Base-by-base conservation (phyloP, 1,284 basidiomycete species). In the Boletus calvinii region DNA sequence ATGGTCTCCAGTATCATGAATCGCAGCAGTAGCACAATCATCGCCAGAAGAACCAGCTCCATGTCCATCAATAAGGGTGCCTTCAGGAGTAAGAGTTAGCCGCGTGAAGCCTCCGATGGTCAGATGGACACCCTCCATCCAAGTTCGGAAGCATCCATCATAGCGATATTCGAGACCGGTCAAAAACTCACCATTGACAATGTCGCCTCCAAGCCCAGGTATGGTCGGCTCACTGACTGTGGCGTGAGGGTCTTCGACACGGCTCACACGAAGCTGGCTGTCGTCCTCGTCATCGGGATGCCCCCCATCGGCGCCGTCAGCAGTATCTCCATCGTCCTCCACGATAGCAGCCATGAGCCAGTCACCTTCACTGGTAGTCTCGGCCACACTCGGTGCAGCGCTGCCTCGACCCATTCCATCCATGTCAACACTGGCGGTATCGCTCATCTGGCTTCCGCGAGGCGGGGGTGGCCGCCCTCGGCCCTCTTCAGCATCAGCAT, bases 341-440 rank as follows among this genome's bases (percentile, higher is more conserved):
- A 77, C 80, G 60, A 90, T 90, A 50, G 88, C 87, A 63, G 87
- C 87, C 88, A 90, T 90, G 42, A 90, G 75, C 87, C 87, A 90
- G 68, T 90, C 87, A 50, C 76, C 83, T 67, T 90, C 88, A 68
- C 85, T 88, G 35, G 75, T 74, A 34, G 84, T 81, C 72, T 87
- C 85, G 39, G 83, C 79, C 36, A 83, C 77, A 60, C 86, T 89
- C 13, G 83, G 82, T 57, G 83, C 81, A 45, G 79, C 81, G 67
- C 84, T 87, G 41, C 76, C 78, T 54, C 80, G 75, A 63, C 83
- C 84, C 59, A 77, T 77, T 65, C 74, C 74, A 67, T 76, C 74
- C 64, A 70, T 60, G 47, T 75, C 74, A 54, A 68, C 62, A 56
- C 69, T 74, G 37, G 62, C 64, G 44, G 62, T 59, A 54, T 77